A percentile compares a stretch with the other conserved stretches of the same genome.
These are phyloP conservation scores for Volvox carteri DNA, from an alignment of 163 green algal species.

Conservation along the genomic window DNA sequence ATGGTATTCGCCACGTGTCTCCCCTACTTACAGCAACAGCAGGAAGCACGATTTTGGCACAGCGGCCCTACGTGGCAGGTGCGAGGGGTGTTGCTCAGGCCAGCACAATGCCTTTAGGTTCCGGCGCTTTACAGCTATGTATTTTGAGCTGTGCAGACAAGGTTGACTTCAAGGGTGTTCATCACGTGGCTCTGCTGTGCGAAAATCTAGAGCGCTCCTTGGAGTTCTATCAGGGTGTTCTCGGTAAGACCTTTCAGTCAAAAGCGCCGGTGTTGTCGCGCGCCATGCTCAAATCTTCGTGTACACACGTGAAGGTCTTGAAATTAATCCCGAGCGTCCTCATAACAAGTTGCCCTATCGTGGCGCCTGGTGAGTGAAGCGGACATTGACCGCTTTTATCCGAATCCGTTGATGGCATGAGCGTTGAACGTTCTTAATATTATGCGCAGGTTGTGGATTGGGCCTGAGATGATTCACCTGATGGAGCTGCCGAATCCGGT, in stretches of 20 bases:
- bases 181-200: slow-evolving; percentile 95
- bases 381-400: background rate
- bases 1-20: background rate
- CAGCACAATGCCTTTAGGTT: background rate
- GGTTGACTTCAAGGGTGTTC: slow-evolving; percentile 86
- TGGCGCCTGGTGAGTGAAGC: slow-evolving; percentile 81
- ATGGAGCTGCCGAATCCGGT: slow-evolving; percentile 92
- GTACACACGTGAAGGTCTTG: slow-evolving; percentile 81
- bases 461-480: slow-evolving; percentile 98
- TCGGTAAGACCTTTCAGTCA: slow-evolving; percentile 75
- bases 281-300: background rate
- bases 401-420: background rate
- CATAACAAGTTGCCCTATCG: slow-evolving; percentile 94
- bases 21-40: background rate
- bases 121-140: background rate
- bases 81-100: slow-evolving; percentile 24
- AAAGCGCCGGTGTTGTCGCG: background rate
- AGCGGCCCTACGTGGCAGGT: slow-evolving; percentile 16
- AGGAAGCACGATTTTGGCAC: background rate
- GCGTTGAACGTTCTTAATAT: too few relatives aligned
- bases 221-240: slow-evolving; percentile 90
- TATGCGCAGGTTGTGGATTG: slow-evolving; percentile 90
- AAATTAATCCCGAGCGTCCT: slow-evolving; percentile 89
- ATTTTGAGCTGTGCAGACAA: slow-evolving; percentile 37
- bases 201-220: slow-evolving; percentile 86